Base-by-base conservation (phyloP, 768 basidiomycete genomes). In the Pulveroboletus sp. region DNA sequence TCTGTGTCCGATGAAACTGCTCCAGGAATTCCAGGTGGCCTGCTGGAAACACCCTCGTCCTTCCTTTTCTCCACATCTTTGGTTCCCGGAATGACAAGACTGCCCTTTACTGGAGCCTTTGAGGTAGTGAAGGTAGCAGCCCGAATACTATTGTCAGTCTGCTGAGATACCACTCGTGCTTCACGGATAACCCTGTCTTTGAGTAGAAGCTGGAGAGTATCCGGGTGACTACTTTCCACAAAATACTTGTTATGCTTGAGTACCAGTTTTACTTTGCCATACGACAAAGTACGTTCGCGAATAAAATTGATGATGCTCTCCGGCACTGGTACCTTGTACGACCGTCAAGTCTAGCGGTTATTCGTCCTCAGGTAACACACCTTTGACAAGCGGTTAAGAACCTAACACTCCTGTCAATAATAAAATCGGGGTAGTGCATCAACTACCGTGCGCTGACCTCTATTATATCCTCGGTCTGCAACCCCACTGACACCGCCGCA, bases 401-500 rank as follows among this genome's bases (percentile, higher is more conserved):
- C 86, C 84, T 89, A 69, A 43, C 28, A 21, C 8, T 18, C 8
- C 7, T 41, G 63, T 73, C 54, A 72, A 69, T 51, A 67, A 78
- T 52, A 64, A 61, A 57, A 56, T 26, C 18, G 11, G 48, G 46
- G 55, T 57, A 62, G 57, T 58, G 54, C 31, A 38, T 24, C 36
- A 53, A 57, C 43, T 6, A 28, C 13, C 21, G 9, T 30, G 58
- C 47, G 78, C 83, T 64, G 59, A 97, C 95, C 76, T 94, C 93
- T 69, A 98, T 96, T 60, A 98, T 98, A 68, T 98, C 94, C 59
- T 95, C 88, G 8, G 96, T 98, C 67, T 98, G 92, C 27, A 99
- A 74, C 27, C 96, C 96, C 53, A 99, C 96, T 13, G 95, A 97
- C 54, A 99, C 95, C 43, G 96, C 96, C 53, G 96, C 96, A 69